These are phyloP conservation scores for Populus pruinosa DNA, from an alignment of 345 rosid species.

Conservation along the genomic window DNA sequence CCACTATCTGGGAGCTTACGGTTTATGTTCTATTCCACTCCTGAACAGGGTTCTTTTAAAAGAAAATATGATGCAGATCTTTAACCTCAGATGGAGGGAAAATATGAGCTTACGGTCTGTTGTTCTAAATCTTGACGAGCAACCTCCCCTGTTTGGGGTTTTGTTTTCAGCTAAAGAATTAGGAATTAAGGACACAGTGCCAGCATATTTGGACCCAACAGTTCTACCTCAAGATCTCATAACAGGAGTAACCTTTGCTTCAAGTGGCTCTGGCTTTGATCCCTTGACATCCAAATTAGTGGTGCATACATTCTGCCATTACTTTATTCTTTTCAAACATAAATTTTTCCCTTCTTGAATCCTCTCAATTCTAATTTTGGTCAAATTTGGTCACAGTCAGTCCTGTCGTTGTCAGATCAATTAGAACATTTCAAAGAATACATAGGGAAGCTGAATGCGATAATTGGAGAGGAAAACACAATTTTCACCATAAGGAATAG, in stretches of 20 bases:
- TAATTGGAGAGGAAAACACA: slow-evolving; percentile 37
- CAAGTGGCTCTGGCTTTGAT: slow-evolving; percentile 62
- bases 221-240: slow-evolving; percentile 43
- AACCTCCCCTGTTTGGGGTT: neutral
- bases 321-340: neutral
- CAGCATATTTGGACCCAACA: slow-evolving; percentile 54
- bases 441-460: slow-evolving; percentile 28
- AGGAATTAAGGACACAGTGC: slow-evolving; percentile 50
- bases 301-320: slow-evolving; percentile 17
- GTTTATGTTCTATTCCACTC: too few relatives aligned
- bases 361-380: neutral
- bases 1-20: too few relatives aligned
- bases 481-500: slow-evolving; percentile 30
- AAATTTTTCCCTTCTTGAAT: neutral
- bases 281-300: slow-evolving; percentile 40
- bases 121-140: neutral
- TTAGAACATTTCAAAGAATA: slow-evolving; percentile 40
- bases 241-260: slow-evolving; percentile 68
- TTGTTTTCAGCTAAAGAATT: slow-evolving; percentile 46
- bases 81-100: too few relatives aligned
- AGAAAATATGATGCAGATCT: too few relatives aligned
- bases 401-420: slow-evolving; percentile 39
- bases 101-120: too few relatives aligned
- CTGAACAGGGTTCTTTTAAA: too few relatives aligned
- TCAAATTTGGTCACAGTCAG: slow-evolving; percentile 29